A percentile compares a stretch with the other conserved stretches of the same genome.
These are phyloP conservation scores for Neonectria coccinea DNA, from an alignment of 2,329 filamentous ascomycete species.

Conservation along the genomic window DNA sequence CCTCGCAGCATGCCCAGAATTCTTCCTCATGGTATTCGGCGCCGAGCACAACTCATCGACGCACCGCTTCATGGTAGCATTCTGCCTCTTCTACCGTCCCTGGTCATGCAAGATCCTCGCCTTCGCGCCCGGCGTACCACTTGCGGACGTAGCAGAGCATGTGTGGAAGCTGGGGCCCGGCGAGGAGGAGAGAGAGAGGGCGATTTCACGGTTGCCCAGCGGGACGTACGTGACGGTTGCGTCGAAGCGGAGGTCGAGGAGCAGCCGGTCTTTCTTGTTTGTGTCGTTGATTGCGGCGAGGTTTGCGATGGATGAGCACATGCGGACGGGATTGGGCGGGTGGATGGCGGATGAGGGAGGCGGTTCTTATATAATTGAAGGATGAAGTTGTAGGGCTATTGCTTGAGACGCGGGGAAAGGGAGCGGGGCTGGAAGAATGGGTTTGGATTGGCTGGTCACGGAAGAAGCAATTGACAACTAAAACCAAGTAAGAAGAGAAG, in stretches of 20 bases:
- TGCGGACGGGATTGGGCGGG: background rate
- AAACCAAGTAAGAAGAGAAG: background rate
- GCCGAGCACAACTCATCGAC: constrained; percentile 1
- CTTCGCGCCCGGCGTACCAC: constrained; percentile 4
- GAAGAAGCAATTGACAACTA: constrained; percentile 1
- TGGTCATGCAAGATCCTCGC: constrained; percentile 24
- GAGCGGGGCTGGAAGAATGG: constrained; percentile 16
- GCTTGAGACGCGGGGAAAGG: background rate
- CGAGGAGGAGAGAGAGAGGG: constrained; percentile 15
- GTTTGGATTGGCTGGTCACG: constrained; percentile 10
- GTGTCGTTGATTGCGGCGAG: constrained; percentile 20
- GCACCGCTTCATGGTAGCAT: constrained; percentile 15
- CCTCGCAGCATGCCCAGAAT: constrained; percentile 5
- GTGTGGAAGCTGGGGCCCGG: constrained; percentile 6
- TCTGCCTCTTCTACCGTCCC: constrained; percentile 15
- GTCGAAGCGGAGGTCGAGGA: constrained; percentile 18
- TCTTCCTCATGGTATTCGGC: constrained; percentile 23
- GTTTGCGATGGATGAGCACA: background rate
- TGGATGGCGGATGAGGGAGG: background rate
- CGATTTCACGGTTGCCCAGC: constrained; percentile 13
- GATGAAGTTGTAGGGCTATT: background rate
- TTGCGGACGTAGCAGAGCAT: constrained; percentile 8
- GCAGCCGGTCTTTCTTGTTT: constrained; percentile 10
- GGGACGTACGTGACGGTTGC: constrained; percentile 20
- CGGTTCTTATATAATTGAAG: background rate